Percentiles rank a stretch among this genome's conserved stretches.
phyloP scores from a whole-genome alignment of 768 basidiomycete species.

The Serendipita sp. region DNA sequence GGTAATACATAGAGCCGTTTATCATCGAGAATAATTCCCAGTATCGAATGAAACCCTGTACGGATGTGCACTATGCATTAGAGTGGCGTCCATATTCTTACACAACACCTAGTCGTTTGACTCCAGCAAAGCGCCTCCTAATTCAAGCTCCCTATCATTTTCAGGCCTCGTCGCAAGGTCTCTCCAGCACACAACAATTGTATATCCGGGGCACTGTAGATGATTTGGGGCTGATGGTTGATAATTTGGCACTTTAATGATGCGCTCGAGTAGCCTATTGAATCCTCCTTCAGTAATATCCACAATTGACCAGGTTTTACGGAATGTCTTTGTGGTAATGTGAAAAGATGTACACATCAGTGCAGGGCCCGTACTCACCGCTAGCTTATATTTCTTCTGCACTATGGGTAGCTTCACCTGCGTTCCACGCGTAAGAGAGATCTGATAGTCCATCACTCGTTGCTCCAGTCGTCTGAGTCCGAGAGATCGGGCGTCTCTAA shows the following conservation, averaged over 20 bases:
- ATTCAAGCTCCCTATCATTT: no score
- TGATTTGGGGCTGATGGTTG: neutral
- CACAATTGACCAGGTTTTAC: neutral
- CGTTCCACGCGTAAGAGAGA: no score
- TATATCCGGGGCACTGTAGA: neutral
- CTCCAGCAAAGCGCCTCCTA: no score
- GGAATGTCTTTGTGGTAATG: neutral
- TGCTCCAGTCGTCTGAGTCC: neutral
- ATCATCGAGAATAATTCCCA: no score
- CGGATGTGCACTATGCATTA: no score
- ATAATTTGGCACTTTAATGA: neutral
- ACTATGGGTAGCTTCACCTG: neutral
- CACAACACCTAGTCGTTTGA: no score
- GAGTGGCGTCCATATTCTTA: no score
- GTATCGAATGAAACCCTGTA: no score
- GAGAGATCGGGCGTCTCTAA: neutral
- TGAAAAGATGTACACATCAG: neutral
- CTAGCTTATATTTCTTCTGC: neutral
- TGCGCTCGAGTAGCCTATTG: neutral
- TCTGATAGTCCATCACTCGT: neutral
- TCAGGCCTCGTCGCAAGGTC: neutral
- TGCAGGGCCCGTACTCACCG: neutral
- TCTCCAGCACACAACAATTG: neutral
- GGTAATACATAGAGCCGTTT: no score
- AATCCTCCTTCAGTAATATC: neutral